Percentiles rank a stretch among this genome's conserved stretches.
Conservation (phyloP, 2,329 filamentous ascomycete species). For the Thielaviopsis cerberus region DNA sequence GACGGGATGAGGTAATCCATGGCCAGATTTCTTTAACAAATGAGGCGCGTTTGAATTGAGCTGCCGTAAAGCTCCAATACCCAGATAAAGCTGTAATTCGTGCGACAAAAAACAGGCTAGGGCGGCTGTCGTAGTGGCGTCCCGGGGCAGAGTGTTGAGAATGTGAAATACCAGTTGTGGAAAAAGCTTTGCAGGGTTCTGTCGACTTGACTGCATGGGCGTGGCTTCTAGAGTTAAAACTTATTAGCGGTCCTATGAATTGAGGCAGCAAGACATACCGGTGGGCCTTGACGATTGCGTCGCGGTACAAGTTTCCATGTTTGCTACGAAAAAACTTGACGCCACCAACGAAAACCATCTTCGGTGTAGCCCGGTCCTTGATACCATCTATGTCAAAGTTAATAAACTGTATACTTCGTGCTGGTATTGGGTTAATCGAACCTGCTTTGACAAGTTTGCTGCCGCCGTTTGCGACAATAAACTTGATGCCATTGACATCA, state of each 20-base stretch:
- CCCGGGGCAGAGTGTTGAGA: slow-evolving; percentile 10
- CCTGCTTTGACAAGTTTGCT: slow-evolving; percentile 62
- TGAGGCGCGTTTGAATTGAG: neutral
- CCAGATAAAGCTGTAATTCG: neutral
- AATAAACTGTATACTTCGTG: slow-evolving; percentile 30
- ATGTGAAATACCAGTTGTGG: slow-evolving; percentile 47
- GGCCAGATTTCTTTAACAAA: neutral
- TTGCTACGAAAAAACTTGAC: slow-evolving; percentile 75
- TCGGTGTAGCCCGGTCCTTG: slow-evolving; percentile 45
- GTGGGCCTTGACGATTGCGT: slow-evolving; percentile 55
- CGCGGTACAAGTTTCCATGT: slow-evolving; percentile 67
- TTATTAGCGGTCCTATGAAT: slow-evolving; percentile 21
- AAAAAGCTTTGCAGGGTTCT: slow-evolving; percentile 55
- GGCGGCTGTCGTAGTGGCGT: neutral
- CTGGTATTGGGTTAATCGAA: slow-evolving; percentile 29
- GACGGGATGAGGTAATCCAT: neutral
- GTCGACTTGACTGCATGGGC: slow-evolving; percentile 47
- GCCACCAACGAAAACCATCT: slow-evolving; percentile 51
- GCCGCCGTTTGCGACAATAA: slow-evolving; percentile 54
- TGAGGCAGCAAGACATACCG: slow-evolving; percentile 36
- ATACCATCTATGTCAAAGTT: slow-evolving; percentile 26
- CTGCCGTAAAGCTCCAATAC: neutral
- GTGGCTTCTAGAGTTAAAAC: slow-evolving; percentile 23
- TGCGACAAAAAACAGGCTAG: neutral
- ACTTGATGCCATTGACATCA: slow-evolving; percentile 50